Evolutionary conservation across 148 eudicot species (phyloP).

Genomic region (Diospyros lotus): DNA sequence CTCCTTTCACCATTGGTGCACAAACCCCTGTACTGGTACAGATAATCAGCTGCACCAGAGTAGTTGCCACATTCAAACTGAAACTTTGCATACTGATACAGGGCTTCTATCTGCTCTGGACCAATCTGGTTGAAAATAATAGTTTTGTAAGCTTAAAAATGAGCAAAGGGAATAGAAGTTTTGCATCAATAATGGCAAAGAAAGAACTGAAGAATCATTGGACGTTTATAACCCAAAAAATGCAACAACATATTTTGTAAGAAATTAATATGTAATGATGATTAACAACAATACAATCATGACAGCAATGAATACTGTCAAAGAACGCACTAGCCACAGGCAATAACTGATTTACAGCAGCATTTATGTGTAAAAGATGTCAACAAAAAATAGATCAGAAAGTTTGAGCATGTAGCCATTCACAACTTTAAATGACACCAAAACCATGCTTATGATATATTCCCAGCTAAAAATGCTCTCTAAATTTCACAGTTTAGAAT

Average conservation of each 20-base stretch:
- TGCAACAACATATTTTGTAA: too few species aligned
- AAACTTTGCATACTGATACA: slow-evolving; percentile 93
- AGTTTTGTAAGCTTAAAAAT: neutral
- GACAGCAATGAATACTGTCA: neutral
- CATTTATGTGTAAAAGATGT: neutral
- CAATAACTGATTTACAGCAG: neutral
- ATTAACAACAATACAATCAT: neutral
- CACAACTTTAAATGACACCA: neutral
- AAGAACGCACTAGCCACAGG: neutral
- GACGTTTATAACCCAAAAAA: neutral
- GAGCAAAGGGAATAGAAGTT: neutral
- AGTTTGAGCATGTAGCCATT: neutral
- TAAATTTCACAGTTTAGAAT: neutral
- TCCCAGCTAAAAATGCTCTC: neutral
- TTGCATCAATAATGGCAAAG: neutral
- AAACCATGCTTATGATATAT: neutral
- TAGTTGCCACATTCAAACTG: slow-evolving; percentile 99
- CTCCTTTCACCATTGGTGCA: slow-evolving; percentile 86
- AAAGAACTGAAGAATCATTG: neutral
- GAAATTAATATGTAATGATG: too few species aligned
- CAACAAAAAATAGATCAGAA: neutral
- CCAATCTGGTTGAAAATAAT: slow-evolving; percentile 66
- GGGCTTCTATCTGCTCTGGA: slow-evolving; percentile 88
- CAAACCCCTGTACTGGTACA: slow-evolving; percentile 85
- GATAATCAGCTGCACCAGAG: slow-evolving; percentile 95